Evolutionary conservation across 164 flowering plant genomes (phyloP).

Genomic region (Nymphaea colorata): DNA sequence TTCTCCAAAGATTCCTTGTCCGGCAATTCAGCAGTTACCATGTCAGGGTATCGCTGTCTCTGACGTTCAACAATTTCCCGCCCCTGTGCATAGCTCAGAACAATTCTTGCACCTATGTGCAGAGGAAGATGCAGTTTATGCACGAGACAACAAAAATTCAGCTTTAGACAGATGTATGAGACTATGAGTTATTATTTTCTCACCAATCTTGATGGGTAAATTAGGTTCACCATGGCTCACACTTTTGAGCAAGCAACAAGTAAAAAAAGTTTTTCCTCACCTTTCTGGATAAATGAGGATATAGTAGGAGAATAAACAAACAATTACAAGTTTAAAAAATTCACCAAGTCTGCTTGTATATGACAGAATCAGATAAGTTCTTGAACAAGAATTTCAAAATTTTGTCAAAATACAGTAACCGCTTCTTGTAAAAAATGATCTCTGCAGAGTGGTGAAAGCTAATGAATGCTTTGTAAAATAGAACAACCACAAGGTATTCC

Average conservation of each 20-base stretch:
- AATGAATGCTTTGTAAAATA: too few species aligned
- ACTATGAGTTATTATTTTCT: too few species aligned
- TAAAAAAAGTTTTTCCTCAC: background rate
- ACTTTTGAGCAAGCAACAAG: background rate
- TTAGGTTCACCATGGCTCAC: background rate
- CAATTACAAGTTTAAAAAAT: background rate
- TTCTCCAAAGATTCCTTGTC: conserved; percentile 38
- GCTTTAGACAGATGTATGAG: background rate
- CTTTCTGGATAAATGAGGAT: background rate
- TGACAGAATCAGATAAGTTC: background rate
- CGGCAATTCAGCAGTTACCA: conserved; percentile 64
- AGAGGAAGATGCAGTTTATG: background rate
- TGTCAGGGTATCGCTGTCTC: conserved; percentile 38
- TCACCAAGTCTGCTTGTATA: background rate
- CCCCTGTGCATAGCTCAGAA: conserved; percentile 73
- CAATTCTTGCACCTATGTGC: conserved; percentile 59
- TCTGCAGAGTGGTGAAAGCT: too few species aligned
- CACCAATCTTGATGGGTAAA: background rate
- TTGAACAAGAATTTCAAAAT: too few species aligned
- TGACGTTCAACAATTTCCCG: conserved; percentile 55
- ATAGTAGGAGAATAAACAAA: background rate
- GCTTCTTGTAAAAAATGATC: too few species aligned
- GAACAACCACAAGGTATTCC: too few species aligned
- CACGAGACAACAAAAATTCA: background rate
- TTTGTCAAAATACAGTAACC: too few species aligned